Conservation (phyloP, 805 yeast species). For the Metschnikowia gelsemii region DNA sequence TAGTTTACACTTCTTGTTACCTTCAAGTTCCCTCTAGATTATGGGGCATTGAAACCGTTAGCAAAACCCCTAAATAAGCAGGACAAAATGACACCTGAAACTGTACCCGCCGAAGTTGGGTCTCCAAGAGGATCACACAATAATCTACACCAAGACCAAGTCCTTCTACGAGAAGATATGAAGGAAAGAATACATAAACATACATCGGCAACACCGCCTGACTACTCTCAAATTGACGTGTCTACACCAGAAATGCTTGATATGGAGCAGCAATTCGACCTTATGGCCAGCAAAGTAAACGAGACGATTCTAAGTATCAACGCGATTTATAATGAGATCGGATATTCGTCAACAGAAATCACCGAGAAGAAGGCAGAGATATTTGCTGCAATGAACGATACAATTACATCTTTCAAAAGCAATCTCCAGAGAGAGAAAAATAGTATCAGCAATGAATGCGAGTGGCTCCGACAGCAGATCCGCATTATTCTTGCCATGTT, state of each 20-base stretch:
- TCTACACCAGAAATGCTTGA: conserved; percentile 1
- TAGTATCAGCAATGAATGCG: conserved; percentile 42
- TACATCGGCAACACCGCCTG: background rate
- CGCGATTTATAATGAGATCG: conserved; percentile 50
- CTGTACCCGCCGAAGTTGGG: background rate
- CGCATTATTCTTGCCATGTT: conserved; percentile 40
- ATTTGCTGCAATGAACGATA: conserved; percentile 48
- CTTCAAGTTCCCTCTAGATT: no score
- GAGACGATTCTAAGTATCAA: conserved; percentile 44
- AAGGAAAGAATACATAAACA: background rate
- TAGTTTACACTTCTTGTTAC: background rate
- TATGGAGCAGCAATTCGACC: conserved; percentile 27
- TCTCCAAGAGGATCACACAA: background rate
- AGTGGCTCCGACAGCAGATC: conserved; percentile 46
- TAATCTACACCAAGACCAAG: background rate
- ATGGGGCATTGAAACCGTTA: background rate
- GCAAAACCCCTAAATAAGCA: background rate
- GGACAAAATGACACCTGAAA: background rate
- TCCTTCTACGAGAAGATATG: conserved; percentile 3
- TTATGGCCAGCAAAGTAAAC: conserved; percentile 35
- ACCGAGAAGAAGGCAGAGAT: conserved; percentile 48
- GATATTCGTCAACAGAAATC: conserved; percentile 52
- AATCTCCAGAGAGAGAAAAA: conserved; percentile 31
- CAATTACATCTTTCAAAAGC: conserved; percentile 34
- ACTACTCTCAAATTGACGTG: background rate